Evolutionary conservation across 2,329 filamentous ascomycete species (phyloP).

Genomic region (Exophiala dermatitidis): DNA sequence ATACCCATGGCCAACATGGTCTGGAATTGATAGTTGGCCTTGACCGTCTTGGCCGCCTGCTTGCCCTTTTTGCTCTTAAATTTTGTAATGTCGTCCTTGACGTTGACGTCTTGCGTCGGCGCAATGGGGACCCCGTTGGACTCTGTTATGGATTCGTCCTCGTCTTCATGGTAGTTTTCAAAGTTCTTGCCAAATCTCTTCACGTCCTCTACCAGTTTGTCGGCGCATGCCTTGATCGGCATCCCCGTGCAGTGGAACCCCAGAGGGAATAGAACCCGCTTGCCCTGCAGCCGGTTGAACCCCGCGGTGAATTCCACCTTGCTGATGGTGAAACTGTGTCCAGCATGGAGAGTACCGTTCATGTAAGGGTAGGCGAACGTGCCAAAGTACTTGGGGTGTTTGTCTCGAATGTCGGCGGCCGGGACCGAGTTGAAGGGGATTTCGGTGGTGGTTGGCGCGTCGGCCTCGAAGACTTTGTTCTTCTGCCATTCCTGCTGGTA

Average conservation of each 20-base stretch:
- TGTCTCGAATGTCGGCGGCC: conserved; percentile 66
- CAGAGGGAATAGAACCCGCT: conserved; percentile 77
- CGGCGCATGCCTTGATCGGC: conserved; percentile 94
- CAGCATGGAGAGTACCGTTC: conserved; percentile 83
- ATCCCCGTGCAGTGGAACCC: conserved; percentile 96
- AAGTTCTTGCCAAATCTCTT: conserved; percentile 84
- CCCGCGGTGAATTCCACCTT: conserved; percentile 91
- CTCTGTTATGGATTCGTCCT: conserved; percentile 46
- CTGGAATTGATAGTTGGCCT: conserved; percentile 92
- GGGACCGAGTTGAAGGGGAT: conserved; percentile 68
- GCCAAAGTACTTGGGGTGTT: conserved; percentile 86
- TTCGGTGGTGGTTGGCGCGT: conserved; percentile 74
- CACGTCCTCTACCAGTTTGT: conserved; percentile 88
- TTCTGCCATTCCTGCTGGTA: conserved; percentile 83
- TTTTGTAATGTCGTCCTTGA: conserved; percentile 79
- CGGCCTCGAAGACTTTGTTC: conserved; percentile 69
- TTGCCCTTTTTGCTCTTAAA: conserved; percentile 92
- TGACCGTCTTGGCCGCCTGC: conserved; percentile 78
- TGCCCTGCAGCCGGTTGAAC: conserved; percentile 84
- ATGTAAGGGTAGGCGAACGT: conserved; percentile 72
- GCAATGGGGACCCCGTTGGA: conserved; percentile 47
- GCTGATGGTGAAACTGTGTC: conserved; percentile 83
- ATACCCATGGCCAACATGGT: conserved; percentile 92
- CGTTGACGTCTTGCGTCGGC: conserved; percentile 51
- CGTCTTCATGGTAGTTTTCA: conserved; percentile 62